Base-by-base conservation (phyloP, 768 basidiomycete genomes). In the Mycena vulgaris region DNA sequence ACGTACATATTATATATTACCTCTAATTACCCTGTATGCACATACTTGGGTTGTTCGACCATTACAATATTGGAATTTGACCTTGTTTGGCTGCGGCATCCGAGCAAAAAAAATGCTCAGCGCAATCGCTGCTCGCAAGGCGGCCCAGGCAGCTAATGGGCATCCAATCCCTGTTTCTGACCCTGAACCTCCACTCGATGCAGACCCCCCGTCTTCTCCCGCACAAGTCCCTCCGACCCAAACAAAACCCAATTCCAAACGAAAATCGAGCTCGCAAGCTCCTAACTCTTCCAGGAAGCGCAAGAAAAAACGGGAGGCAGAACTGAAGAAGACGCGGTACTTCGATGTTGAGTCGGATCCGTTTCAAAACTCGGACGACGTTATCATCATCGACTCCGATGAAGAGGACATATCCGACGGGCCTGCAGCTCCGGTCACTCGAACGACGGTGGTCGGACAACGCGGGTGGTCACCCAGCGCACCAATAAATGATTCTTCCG, bases 41-140 rank as follows among this genome's bases (percentile, higher is more conserved):
- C 1, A 21, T 51, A n/a, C 27, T 56, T 27, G 21, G 19, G 14
- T 52, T 14, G 14, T 5, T 16, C 14, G 14, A 7, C 35, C 35
- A 37, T n/a, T n/a, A 37, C 8, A 37, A 6, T 37, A 37, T 7
- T 37, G 35, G 35, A 37, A 37, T 37, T 37, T 37, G n/a, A n/a
- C n/a, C n/a, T n/a, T 45, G 19, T 28, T 52, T 53, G 30, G 52
- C 30, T 53, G 30, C 10, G 35, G 6, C 23, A 39, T 16, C 30
- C 9, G 9, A 28, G 30, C 10, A 11, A 31, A 9, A 27, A 61
- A 53, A 40, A 93, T 93, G 92, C 82, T 93, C 58, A 93, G 91
- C 75, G 92, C 93, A 3, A 82, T 94, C 55, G 92, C 92, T 31
- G 92, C 92, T 3, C 87, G 93, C 37, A 93, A 90, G 75, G 90